Conservation (phyloP, 2,329 filamentous ascomycete genomes). For the Fusarium azukiicola region DNA sequence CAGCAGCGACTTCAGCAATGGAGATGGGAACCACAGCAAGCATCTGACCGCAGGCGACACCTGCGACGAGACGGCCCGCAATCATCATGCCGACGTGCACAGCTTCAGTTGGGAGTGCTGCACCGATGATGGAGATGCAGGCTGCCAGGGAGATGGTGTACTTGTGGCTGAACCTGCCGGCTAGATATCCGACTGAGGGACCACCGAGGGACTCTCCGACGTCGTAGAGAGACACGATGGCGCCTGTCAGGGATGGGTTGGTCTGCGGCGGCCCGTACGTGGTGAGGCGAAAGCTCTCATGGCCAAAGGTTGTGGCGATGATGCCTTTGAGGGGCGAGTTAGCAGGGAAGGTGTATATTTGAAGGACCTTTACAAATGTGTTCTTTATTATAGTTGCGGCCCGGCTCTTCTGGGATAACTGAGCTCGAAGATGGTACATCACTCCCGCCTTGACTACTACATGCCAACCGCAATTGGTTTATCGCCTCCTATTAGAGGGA, state of each 20-base stretch:
- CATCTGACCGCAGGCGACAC: background rate
- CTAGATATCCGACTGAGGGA: conserved; percentile 55
- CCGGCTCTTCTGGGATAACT: conserved; percentile 1
- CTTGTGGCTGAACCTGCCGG: conserved; percentile 53
- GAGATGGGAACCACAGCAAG: conserved; percentile 1
- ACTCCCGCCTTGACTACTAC: background rate
- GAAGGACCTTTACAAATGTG: background rate
- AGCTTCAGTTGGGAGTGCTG: background rate
- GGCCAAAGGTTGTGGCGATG: conserved; percentile 26
- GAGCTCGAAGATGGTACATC: background rate
- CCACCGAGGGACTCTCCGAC: conserved; percentile 58
- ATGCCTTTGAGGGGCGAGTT: background rate
- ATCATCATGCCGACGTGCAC: conserved; percentile 13
- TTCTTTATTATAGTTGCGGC: too few species aligned
- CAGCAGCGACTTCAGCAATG: background rate
- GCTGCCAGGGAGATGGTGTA: conserved; percentile 47
- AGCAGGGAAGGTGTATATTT: background rate
- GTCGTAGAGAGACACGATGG: conserved; percentile 55
- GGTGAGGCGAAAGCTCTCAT: conserved; percentile 16
- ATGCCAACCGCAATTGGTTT: conserved; percentile 45
- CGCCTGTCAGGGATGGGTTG: conserved; percentile 18
- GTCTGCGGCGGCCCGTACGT: conserved; percentile 19
- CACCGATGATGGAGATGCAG: background rate
- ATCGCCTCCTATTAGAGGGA: conserved; percentile 70
- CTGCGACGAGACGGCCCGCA: conserved; percentile 1